Percentiles rank a stretch among this genome's conserved stretches.
These are phyloP conservation scores for Alternaria burnsii DNA, from an alignment of 2,329 filamentous ascomycete species.

Conservation along the genomic window DNA sequence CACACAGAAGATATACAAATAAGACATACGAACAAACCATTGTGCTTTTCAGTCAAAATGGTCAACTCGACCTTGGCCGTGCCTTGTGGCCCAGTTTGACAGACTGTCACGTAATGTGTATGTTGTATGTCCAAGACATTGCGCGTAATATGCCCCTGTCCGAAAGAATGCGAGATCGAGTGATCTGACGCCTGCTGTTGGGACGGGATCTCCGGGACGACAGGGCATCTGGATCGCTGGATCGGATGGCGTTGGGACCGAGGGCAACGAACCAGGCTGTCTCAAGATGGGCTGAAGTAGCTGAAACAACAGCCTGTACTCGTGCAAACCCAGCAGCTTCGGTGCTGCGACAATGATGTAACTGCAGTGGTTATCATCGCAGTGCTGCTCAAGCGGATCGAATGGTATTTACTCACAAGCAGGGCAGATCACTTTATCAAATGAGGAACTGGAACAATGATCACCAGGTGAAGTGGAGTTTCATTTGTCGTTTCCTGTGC, in stretches of 20 bases:
- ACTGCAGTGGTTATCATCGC: not conserved
- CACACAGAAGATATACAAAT: not conserved
- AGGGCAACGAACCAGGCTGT: not conserved
- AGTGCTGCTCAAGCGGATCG: not conserved
- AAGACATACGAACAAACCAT: not conserved
- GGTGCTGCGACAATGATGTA: not conserved
- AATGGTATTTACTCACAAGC: constrained; percentile 1
- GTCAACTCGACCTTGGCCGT: not conserved
- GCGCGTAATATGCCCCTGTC: not conserved
- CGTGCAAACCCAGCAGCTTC: not conserved
- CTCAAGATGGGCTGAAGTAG: not conserved
- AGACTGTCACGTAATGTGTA: not conserved
- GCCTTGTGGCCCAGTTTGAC: not conserved
- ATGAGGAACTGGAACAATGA: not conserved
- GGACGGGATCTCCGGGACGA: not conserved
- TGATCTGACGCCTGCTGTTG: not conserved
- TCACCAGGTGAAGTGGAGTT: not conserved
- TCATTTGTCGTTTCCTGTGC: constrained; percentile 20
- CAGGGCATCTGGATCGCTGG: not conserved
- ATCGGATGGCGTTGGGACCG: not conserved
- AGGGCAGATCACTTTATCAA: not conserved
- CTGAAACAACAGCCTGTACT: not conserved
- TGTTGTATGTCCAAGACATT: not conserved
- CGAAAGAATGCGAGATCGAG: not conserved
- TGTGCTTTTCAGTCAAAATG: not conserved